These are phyloP conservation scores for Triticum aestivum DNA, from an alignment of 176 grass and related monocot genomes.

Conservation along the genomic window IWGSC_CS_RefSeq_v2.1 NC_057801.1:809737936-809738435, in stretches of 20 bases:
- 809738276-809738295: conserved; percentile 61
- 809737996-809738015: not conserved
- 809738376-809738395: not conserved
- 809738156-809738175: not conserved
- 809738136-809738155: not conserved
- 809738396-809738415: conserved; percentile 6
- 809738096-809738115: not conserved
- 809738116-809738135: not conserved
- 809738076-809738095: not conserved
- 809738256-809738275: conserved; percentile 70
- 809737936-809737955: not conserved
- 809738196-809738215: conserved; percentile 78
- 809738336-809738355: conserved; percentile 32
- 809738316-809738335: conserved; percentile 96
- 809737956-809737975: not conserved
- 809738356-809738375: not conserved
- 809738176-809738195: conserved; percentile 15
- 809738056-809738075: accelerated
- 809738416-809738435: conserved; percentile 85
- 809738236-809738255: conserved; percentile 93
- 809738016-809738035: not conserved
- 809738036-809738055: not conserved
- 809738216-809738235: conserved; percentile 97
- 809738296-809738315: conserved; percentile 71
- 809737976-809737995: no score